Evolutionary conservation across 345 rosid genomes (phyloP), one percentile per base, ranked within the genome.

Genomic region (Punica granatum): DNA sequence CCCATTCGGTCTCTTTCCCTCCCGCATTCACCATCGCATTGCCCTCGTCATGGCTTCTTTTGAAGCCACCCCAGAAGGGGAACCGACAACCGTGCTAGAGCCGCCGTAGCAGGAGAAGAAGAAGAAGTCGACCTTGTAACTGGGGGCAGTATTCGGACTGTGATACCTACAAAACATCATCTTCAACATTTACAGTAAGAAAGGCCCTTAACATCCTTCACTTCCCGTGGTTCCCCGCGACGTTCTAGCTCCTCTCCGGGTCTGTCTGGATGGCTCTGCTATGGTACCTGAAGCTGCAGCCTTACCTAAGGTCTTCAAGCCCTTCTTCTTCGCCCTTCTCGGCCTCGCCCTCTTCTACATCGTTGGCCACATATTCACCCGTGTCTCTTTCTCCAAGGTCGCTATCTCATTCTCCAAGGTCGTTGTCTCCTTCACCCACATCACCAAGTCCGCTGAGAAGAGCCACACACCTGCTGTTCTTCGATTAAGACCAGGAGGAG

Each of bases 351-450:
- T 93, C 73, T 93, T 93, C 70, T 97, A 93, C 87, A 93, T 96
- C 7, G 67, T 93, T 6, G 98, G 98, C 19, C 98, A 93, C 75
- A 93, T 93, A 67, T 93, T 94, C 49, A 97, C 97, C 42, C 90
- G 98, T 70, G 97, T 88, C 54, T 93, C 98, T 3, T n/a, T n/a
- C n/a, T n/a, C n/a, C n/a, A n/a, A n/a, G n/a, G n/a, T n/a, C n/a
- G n/a, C n/a, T n/a, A n/a, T n/a, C n/a, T n/a, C n/a, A n/a, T 93
- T 93, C 85, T 93, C 98, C 33, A 93, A 93, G 71, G 98, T 93
- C 11, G 98, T 97, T 44, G 94, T 93, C 65, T 93, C 98, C 25
- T 93, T 93, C 86, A 93, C 98, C 34, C 98, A 90, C 70, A 96
- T 93, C 3, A 93, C 90, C 76, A 93, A 93, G 79, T 93, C 98